Evolutionary conservation across 2,329 filamentous ascomycete genomes (phyloP), one percentile per base, ranked within the genome.

Genomic region (Sclerotinia minor): DNA sequence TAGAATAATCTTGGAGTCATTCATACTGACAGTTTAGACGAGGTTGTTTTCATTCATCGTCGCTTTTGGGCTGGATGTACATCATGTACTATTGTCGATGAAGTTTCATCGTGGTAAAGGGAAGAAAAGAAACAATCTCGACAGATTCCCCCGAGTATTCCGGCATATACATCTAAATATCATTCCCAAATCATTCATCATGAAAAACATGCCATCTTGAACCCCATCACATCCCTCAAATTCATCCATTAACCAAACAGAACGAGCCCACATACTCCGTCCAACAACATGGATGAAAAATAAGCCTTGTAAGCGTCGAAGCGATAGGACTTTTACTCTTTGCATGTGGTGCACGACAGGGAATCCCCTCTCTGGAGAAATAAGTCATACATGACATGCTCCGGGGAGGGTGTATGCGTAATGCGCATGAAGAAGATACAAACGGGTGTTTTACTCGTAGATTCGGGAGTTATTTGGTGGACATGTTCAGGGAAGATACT

Each of bases 231-330:
- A 49, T 49, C 44, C 38, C 35, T 45, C 50, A 29, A 55, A 29
- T 41, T 29, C 61, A 64, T 44, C 49, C 60, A 32, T 38, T 32
- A 49, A 29, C 61, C 44, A 60, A 60, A 24, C 44, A 35, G n/a
- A 32, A 29, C n/a, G 35, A 45, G 70, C 55, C 69, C 69, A 68
- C 70, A 65, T 67, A 69, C 35, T 9, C 7, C 6, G 7, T 35
- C 0, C 17, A 44, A 44, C 53, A 29, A 69, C 24, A 67, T 52
- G n/a, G n/a, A 44, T 50, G 52, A 53, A 61, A 54, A 67, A 71
- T 67, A 55, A 65, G 69, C 67, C 68, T 66, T 70, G 63, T 61
- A 71, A 71, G 70, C 71, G 70, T 68, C 70, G 70, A 65, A 65
- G 63, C 61, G 61, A 64, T 64, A n/a, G 29, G n/a, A n/a, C 24